Conservation (phyloP, 768 basidiomycete species). For the Rhizopogon vesiculosus region DNA sequence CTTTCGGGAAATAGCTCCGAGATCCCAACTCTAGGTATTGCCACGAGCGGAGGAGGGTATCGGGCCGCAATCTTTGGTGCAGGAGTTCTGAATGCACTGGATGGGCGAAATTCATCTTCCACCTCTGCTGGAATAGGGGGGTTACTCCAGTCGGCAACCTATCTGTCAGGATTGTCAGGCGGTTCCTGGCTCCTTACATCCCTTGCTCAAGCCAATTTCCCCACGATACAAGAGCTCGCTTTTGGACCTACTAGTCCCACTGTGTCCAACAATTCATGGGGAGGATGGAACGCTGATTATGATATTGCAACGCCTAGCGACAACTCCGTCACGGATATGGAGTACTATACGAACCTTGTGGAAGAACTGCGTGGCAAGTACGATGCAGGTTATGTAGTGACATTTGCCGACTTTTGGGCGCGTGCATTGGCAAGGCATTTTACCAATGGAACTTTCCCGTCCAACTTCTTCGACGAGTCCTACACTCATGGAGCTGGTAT, state of each 20-base stretch:
- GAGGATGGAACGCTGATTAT: constrained; percentile 29
- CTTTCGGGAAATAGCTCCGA: constrained; percentile 13
- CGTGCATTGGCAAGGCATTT: constrained; percentile 33
- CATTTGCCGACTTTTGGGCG: constrained; percentile 24
- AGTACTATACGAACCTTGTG: constrained; percentile 14
- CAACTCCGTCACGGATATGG: constrained; percentile 8
- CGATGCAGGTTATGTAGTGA: constrained; percentile 24
- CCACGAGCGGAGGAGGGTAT: constrained; percentile 53
- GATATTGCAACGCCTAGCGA: constrained; percentile 15
- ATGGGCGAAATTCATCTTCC: constrained; percentile 43
- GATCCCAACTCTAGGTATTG: constrained; percentile 41
- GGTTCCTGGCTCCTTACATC: constrained; percentile 36
- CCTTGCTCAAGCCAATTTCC: constrained; percentile 36
- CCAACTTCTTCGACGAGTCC: constrained; percentile 24
- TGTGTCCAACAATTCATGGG: constrained; percentile 18
- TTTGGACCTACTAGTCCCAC: constrained; percentile 24
- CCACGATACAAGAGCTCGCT: constrained; percentile 32
- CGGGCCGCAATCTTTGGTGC: constrained; percentile 53
- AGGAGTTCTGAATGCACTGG: constrained; percentile 44
- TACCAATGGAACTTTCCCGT: constrained; percentile 29
- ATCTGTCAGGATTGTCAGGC: constrained; percentile 49
- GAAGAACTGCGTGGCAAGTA: constrained; percentile 27
- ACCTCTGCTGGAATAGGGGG: constrained; percentile 41
- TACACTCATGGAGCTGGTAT: constrained; percentile 30
- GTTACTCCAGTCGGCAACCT: constrained; percentile 47